Conservation (phyloP, 2,329 filamentous ascomycete genomes). For the Chrysoporthe puriensis region DNA sequence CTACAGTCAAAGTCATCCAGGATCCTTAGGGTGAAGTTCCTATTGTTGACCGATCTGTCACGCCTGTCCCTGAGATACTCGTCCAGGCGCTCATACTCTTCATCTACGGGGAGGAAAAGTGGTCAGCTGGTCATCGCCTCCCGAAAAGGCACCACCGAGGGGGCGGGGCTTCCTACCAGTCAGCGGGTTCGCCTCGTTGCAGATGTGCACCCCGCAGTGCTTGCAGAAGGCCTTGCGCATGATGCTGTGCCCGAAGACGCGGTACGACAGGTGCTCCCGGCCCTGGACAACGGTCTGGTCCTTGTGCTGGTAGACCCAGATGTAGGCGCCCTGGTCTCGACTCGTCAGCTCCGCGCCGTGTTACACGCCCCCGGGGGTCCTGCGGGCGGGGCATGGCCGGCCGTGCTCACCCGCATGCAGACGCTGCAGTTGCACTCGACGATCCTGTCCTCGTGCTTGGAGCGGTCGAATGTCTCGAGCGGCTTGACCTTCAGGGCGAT, state of each 20-base stretch:
- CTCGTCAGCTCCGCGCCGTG: constrained; percentile 5
- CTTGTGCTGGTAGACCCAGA: constrained; percentile 49
- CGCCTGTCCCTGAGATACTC: constrained; percentile 33
- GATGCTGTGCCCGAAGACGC: constrained; percentile 40
- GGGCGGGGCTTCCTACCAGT: constrained; percentile 32
- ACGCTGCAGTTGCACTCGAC: constrained; percentile 57
- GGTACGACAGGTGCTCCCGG: constrained; percentile 44
- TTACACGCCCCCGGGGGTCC: not conserved
- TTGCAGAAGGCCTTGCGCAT: constrained; percentile 52
- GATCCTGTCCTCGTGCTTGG: constrained; percentile 34
- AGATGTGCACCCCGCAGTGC: constrained; percentile 50
- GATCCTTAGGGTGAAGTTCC: constrained; percentile 45
- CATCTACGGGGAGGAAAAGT: constrained; percentile 28
- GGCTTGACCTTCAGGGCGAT: constrained; percentile 46
- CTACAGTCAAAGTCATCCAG: constrained; percentile 44
- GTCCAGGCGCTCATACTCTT: constrained; percentile 40
- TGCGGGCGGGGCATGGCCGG: too few species aligned
- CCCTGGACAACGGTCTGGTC: constrained; percentile 47
- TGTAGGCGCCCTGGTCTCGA: constrained; percentile 42
- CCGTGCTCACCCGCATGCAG: constrained; percentile 45
- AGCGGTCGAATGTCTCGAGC: constrained; percentile 41
- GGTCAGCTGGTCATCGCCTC: not conserved
- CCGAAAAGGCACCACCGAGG: not conserved
- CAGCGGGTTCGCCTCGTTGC: constrained; percentile 37
- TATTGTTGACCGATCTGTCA: constrained; percentile 23